phyloP scores from a whole-genome alignment of 2,329 filamentous ascomycete genomes.

The Xylaria sp. region DNA sequence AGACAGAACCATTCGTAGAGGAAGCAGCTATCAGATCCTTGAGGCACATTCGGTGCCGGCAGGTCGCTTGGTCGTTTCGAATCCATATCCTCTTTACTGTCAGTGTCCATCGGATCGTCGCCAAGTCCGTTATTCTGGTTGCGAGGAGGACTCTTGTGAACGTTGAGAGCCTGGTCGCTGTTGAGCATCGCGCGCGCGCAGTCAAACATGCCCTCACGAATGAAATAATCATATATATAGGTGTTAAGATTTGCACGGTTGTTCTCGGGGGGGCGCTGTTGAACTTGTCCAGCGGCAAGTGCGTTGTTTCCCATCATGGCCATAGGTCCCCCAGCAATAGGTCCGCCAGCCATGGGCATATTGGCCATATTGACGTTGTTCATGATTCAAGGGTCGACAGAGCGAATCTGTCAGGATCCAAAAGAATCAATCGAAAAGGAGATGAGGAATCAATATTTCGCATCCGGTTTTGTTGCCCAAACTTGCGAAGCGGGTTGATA shows the following conservation, averaged over 20 bases:
- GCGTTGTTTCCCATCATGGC: constrained; percentile 68
- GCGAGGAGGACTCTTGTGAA: constrained; percentile 70
- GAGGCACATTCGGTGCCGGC: constrained; percentile 73
- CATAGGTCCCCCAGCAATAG: constrained; percentile 64
- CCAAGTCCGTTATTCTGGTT: constrained; percentile 72
- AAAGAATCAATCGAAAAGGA: constrained; percentile 34
- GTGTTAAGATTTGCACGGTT: constrained; percentile 73
- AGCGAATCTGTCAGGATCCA: constrained; percentile 44
- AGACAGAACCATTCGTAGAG: constrained; percentile 97
- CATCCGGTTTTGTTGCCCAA: constrained; percentile 34
- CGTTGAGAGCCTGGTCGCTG: constrained; percentile 69
- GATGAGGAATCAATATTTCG: constrained; percentile 35
- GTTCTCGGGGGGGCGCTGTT: constrained; percentile 46
- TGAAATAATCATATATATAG: constrained; percentile 90
- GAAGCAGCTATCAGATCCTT: constrained; percentile 76
- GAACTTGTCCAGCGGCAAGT: constrained; percentile 44
- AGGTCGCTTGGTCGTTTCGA: constrained; percentile 79
- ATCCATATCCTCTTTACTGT: constrained; percentile 78
- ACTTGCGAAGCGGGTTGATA: constrained; percentile 11
- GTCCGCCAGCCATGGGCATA: constrained; percentile 72
- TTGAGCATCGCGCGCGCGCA: constrained; percentile 77
- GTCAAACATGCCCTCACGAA: constrained; percentile 83
- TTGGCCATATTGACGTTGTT: constrained; percentile 72
- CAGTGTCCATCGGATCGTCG: constrained; percentile 81
- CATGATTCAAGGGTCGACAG: constrained; percentile 53